Evolutionary conservation across 2,329 filamentous ascomycete genomes (phyloP).

Genomic region (Sarocladiaceae sp.): DNA sequence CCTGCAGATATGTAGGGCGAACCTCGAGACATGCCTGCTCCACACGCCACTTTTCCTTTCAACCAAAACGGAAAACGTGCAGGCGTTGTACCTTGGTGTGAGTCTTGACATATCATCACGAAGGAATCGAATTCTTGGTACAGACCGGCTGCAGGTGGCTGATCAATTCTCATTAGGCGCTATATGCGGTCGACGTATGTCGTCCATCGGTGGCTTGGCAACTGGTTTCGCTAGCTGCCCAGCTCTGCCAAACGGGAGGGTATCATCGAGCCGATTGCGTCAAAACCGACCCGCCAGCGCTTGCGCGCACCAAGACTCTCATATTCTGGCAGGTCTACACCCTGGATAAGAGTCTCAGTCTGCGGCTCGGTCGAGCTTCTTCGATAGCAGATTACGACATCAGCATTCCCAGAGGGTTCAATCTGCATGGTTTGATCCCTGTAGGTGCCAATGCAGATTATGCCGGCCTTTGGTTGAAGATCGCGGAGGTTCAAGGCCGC

Average conservation of each 20-base stretch:
- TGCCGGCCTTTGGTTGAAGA: slow-evolving; percentile 48
- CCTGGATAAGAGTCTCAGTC: slow-evolving; percentile 53
- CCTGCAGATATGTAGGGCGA: slow-evolving; percentile 36
- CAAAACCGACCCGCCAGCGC: slow-evolving; percentile 26
- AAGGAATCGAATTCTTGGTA: not conserved
- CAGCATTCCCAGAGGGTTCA: slow-evolving; percentile 39
- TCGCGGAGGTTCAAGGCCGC: slow-evolving; percentile 52
- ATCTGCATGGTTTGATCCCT: slow-evolving; percentile 36
- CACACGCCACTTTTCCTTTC: slow-evolving; percentile 54
- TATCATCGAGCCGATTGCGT: slow-evolving; percentile 46
- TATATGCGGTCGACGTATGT: slow-evolving; percentile 59
- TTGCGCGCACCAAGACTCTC: slow-evolving; percentile 32
- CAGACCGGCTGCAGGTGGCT: too few species aligned
- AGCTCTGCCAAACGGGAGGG: slow-evolving; percentile 58
- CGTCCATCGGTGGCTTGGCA: slow-evolving; percentile 62
- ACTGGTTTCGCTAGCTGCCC: slow-evolving; percentile 53
- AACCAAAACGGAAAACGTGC: slow-evolving; percentile 48
- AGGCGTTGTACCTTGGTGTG: slow-evolving; percentile 56
- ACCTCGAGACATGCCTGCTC: slow-evolving; percentile 45
- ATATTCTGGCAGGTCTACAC: slow-evolving; percentile 51
- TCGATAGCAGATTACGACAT: slow-evolving; percentile 58
- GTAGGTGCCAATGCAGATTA: not conserved
- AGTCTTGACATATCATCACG: slow-evolving; percentile 17
- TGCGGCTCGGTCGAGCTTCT: slow-evolving; percentile 55
- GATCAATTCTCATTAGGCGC: slow-evolving; percentile 33